Base-by-base conservation (phyloP, 2,329 filamentous ascomycete species). In the Pseudogymnoascus sp. region DNA sequence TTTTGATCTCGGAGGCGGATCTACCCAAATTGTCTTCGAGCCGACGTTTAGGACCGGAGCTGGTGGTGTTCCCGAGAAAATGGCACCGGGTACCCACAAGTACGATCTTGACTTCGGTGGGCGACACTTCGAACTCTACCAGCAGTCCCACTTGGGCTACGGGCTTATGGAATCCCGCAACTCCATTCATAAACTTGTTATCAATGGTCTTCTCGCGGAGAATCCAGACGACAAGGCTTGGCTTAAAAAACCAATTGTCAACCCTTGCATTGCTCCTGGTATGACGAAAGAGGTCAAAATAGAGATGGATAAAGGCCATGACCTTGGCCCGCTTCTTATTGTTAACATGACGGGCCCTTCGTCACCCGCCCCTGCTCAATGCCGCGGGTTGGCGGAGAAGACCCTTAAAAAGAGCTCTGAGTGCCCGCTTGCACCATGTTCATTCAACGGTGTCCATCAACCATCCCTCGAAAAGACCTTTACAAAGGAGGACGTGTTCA, bases 21-120 rank as follows among this genome's bases (percentile, higher is more conserved):
- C 93, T 21, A 99, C 96, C 12, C 95, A 99, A 79, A 97, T 99
- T 73, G 96, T 99, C 69, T 99, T 97, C 76, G 87, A 99, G 80
- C 96, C 96, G 21, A 96, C 89, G 60, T 99, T 96, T 78, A 88
- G 90, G 74, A 83, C 84, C 62, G 83, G 84, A 63, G 77, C 83
- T 62, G 90, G 90, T 65, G 93, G 92, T 64, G 89, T 97, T 81
- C 93, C 93, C 0, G 88, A 91, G 73, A 89, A 88, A 74, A 83
- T 99, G 71, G 83, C 88, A 16, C 88, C 93, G 45, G 95, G 95
- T 63, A 93, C 97, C 73, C 95, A 99, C 84, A 97, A 96, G 79
- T 99, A 97, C 78, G 83, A 88, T 61, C 87, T 99, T 64, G 83
- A 86, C 67, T 99, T 97, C 71, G 93, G 93, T 67, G 93, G 93